Evolutionary conservation across 371 early-diverging fungal genomes (phyloP), one percentile per base, ranked within the genome.

Genomic region (Lichtheimia corymbifera): DNA sequence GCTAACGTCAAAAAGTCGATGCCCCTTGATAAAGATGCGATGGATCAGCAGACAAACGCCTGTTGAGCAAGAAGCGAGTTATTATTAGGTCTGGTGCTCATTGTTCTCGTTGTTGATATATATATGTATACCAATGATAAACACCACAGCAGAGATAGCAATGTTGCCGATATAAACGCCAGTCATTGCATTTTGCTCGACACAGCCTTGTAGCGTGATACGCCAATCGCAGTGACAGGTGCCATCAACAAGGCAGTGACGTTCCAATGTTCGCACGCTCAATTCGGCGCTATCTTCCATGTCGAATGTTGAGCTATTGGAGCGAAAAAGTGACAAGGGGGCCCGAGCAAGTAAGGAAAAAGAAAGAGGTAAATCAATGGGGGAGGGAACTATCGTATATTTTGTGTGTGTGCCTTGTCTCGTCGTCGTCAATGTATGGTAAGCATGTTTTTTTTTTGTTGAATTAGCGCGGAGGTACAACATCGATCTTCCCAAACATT

Each of bases 191-290:
- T 61, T 41, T 3, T 53, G 25, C 35, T 67, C 70, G 27, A 54
- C 65, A 27, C 73, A 70, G 22, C 58, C 47, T 4, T 41, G 35
- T n/a, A 73, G 45, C 2, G 73, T 70, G 17, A 73, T 13, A 20
- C 73, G 64, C 68, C 67, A 68, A 58, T 68, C 73, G 40, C 66
- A 66, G 27, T 69, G 67, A 54, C 73, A 73, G 27, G 35, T 25
- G 11, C 53, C 58, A 27, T 66, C 66, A 7, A 14, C 15, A 9
- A 44, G 13, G 20, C 63, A 63, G 24, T 63, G 63, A 18, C 57
- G 57, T 50, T 63, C 63, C 3, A 63, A 50, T 27, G 63, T 63
- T 41, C 63, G 55, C 12, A 24, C 47, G 17, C n/a, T 35, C 35
- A 35, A 35, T 35, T 35, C 35, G 35, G 35, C 35, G 9, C 35